A percentile compares a stretch with the other conserved stretches of the same genome.
These are phyloP conservation scores for Eucalyptus erythrocorys DNA, from an alignment of 345 rosid genomes.

Conservation along the genomic window DNA sequence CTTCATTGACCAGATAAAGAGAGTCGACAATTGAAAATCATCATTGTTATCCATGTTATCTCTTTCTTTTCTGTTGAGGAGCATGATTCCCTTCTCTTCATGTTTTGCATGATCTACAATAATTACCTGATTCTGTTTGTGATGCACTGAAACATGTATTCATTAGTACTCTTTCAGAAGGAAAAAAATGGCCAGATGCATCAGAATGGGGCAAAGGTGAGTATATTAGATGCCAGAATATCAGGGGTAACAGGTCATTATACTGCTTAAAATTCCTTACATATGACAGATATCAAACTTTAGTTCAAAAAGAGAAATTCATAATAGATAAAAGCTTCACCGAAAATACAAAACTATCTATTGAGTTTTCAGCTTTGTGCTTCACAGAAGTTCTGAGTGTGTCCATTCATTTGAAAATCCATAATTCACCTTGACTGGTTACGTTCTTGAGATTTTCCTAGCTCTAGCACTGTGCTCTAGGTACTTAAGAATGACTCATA, in stretches of 20 bases:
- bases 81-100: background rate
- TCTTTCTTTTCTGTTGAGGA: background rate
- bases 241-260: background rate
- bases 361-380: background rate
- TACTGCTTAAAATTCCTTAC: background rate
- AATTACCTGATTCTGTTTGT: background rate
- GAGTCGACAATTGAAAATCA: background rate
- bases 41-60: background rate
- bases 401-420: background rate
- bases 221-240: background rate
- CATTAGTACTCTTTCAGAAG: background rate
- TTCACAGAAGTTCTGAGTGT: background rate
- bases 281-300: too few species aligned
- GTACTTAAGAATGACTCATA: background rate
- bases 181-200: background rate
- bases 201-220: background rate
- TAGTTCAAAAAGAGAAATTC: too few species aligned
- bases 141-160: background rate
- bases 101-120: background rate
- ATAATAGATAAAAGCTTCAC: background rate
- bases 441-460: background rate
- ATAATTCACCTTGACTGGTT: background rate
- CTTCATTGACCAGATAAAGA: background rate
- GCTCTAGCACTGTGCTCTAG: background rate
- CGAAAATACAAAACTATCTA: background rate